phyloP scores from a whole-genome alignment of 2,329 filamentous ascomycete species.

The Aspergillus tubingensis region DNA sequence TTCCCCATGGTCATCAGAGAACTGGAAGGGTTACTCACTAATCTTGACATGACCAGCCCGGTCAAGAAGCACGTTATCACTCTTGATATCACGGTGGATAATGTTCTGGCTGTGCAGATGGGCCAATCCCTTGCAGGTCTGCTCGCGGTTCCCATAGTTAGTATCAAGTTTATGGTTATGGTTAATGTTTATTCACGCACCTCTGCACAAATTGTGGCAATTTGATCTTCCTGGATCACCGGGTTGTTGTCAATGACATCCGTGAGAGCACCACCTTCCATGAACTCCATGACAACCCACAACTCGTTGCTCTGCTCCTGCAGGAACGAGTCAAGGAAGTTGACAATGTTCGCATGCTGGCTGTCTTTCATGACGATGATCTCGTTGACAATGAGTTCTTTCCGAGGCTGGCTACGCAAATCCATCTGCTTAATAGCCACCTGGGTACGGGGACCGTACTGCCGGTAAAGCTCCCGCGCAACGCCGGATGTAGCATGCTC shows the following conservation, averaged over 20 bases:
- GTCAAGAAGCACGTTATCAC: conserved; percentile 94
- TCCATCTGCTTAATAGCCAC: conserved; percentile 99
- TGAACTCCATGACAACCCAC: conserved; percentile 99
- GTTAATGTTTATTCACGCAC: conserved; percentile 53
- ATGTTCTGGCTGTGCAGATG: conserved; percentile 96
- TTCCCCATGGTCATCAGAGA: neutral
- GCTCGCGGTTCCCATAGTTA: conserved; percentile 19
- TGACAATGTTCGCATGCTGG: conserved; percentile 97
- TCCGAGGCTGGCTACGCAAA: conserved; percentile 91
- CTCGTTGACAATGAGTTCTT: conserved; percentile 98
- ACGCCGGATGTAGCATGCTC: conserved; percentile 79
- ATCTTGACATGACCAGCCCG: conserved; percentile 96
- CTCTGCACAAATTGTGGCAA: conserved; percentile 95
- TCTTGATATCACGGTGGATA: conserved; percentile 99
- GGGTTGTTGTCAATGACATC: conserved; percentile 99
- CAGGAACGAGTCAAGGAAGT: conserved; percentile 95
- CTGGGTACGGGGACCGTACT: conserved; percentile 78
- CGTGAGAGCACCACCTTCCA: conserved; percentile 96
- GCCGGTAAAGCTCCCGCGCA: conserved; percentile 75
- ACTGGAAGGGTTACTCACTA: conserved; percentile 64
- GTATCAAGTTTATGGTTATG: neutral
- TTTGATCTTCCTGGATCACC: conserved; percentile 92
- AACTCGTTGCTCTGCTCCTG: conserved; percentile 92
- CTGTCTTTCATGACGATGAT: conserved; percentile 99
- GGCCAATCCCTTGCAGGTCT: conserved; percentile 94